Conservation (phyloP, 345 rosid species). For the Brassica napus region DNA sequence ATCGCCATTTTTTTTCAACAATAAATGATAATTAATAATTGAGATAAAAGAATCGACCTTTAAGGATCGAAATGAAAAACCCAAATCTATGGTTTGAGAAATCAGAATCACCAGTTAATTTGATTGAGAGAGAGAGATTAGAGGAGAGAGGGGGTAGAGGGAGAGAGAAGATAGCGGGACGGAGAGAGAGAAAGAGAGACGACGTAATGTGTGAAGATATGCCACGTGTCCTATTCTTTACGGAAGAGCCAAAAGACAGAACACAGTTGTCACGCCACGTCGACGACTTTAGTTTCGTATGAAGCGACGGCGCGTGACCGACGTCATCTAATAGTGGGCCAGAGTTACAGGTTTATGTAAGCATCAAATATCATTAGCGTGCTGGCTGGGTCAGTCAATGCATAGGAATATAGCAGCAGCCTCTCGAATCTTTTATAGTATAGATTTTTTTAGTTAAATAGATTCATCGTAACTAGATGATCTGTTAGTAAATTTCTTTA, state of each 20-base stretch:
- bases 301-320: conserved; percentile 38
- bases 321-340: conserved; percentile 8
- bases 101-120: conserved; percentile 30
- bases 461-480: no score
- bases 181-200: background rate
- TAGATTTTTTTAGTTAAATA: no score
- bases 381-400: background rate
- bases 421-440: background rate
- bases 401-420: background rate
- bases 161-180: conserved; percentile 16
- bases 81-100: conserved; percentile 17
- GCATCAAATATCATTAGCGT: background rate
- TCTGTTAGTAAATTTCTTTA: no score
- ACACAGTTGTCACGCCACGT: conserved; percentile 53
- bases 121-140: conserved; percentile 27
- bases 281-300: background rate
- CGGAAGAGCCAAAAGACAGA: conserved; percentile 40
- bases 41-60: background rate
- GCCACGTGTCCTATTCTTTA: conserved; percentile 38
- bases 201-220: conserved; percentile 20
- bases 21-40: background rate
- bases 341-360: background rate
- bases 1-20: conserved; percentile 39
- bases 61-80: conserved; percentile 21
- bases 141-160: conserved; percentile 67